Evolutionary conservation across 2,329 filamentous ascomycete species (phyloP).

Genomic region (Mycogone perniciosa): DNA sequence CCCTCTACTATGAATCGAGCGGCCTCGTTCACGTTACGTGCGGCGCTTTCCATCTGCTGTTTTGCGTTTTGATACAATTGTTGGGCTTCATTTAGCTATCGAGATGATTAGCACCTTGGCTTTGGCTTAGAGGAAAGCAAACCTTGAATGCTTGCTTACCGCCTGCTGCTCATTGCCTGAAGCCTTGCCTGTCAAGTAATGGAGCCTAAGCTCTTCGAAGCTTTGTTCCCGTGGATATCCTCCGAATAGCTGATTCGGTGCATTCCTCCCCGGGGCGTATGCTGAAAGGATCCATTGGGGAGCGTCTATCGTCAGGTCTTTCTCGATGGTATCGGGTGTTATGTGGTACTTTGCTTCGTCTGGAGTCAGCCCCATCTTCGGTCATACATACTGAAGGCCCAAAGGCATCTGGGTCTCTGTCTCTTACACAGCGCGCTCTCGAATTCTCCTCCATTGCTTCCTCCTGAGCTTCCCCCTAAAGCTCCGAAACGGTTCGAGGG

Average conservation of each 20-base stretch:
- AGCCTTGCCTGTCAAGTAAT: constrained; percentile 57
- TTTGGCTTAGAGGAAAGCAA: not conserved
- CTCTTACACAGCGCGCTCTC: constrained; percentile 18
- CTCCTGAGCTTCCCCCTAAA: constrained; percentile 30
- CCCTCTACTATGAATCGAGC: constrained; percentile 61
- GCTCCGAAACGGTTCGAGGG: constrained; percentile 52
- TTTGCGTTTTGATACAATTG: constrained; percentile 57
- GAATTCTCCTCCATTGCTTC: constrained; percentile 22
- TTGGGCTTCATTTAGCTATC: constrained; percentile 53
- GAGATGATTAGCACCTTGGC: too few relatives aligned
- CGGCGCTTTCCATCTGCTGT: constrained; percentile 64
- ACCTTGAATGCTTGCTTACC: constrained; percentile 28
- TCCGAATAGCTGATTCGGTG: constrained; percentile 78
- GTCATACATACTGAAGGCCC: too few relatives aligned
- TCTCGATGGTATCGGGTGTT: constrained; percentile 52
- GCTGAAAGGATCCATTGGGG: constrained; percentile 83
- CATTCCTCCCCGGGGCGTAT: constrained; percentile 71
- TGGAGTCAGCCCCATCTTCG: constrained; percentile 6
- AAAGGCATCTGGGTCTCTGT: not conserved
- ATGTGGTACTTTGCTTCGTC: constrained; percentile 42
- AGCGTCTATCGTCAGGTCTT: constrained; percentile 62
- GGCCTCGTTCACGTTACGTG: constrained; percentile 65
- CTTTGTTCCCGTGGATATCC: constrained; percentile 75
- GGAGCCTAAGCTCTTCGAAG: constrained; percentile 77
- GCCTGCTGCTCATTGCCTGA: constrained; percentile 53